Percentiles rank a stretch among this genome's conserved stretches.
Conservation (phyloP, 495 filamentous ascomycete species). For the Penicillium paxilli region DNA sequence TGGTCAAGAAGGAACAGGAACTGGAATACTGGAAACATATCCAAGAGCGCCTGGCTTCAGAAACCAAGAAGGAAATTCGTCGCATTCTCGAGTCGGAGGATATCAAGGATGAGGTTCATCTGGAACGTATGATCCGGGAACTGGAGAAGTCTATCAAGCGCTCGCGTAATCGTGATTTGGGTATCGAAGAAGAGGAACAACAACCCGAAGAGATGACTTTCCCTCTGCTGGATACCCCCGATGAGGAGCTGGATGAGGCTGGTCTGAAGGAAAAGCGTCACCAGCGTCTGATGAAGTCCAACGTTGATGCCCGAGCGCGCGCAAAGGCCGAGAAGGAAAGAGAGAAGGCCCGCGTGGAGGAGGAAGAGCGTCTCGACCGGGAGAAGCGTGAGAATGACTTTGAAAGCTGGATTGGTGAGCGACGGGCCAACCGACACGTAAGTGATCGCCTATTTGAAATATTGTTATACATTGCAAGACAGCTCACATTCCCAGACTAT, state of each 20-base stretch:
- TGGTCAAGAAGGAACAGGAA: conserved; percentile 94
- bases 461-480: neutral
- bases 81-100: conserved; percentile 86
- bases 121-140: conserved; percentile 80
- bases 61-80: conserved; percentile 85
- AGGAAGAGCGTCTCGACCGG: conserved; percentile 77
- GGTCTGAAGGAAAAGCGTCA: conserved; percentile 85
- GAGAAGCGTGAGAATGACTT: conserved; percentile 82
- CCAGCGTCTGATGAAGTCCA: conserved; percentile 88
- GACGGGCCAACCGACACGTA: conserved; percentile 69
- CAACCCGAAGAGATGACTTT: conserved; percentile 76
- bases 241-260: conserved; percentile 91
- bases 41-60: conserved; percentile 61
- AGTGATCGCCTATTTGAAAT: conserved; percentile 8
- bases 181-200: conserved; percentile 76
- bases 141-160: conserved; percentile 85
- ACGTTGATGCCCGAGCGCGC: conserved; percentile 85
- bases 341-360: conserved; percentile 78
- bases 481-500: conserved; percentile 40
- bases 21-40: conserved; percentile 90
- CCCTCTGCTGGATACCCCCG: conserved; percentile 82
- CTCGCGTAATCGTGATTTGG: conserved; percentile 88
- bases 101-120: conserved; percentile 80
- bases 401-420: conserved; percentile 82
- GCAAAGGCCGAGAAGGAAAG: conserved; percentile 94